phyloP scores from a whole-genome alignment of 2,329 filamentous ascomycete genomes.

The Xylaria sp. region DNA sequence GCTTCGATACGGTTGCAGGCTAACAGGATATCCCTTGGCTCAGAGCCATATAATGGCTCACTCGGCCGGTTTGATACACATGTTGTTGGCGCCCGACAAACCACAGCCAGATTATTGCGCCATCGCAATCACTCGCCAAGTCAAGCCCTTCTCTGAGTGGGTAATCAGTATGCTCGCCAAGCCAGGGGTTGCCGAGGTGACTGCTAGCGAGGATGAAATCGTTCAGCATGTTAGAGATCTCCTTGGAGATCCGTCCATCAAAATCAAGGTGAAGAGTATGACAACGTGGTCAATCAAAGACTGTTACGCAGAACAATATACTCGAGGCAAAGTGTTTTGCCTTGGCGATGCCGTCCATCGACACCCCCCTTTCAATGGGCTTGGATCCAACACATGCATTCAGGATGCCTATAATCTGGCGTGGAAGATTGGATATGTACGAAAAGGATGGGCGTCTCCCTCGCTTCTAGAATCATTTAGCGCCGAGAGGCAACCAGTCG shows the following conservation, averaged over 20 bases:
- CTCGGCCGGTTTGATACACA: slow-evolving; percentile 21
- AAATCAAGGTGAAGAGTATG: slow-evolving; percentile 15
- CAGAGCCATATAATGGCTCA: slow-evolving; percentile 20
- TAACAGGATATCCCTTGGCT: not conserved
- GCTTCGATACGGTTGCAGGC: not conserved
- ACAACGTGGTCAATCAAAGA: slow-evolving; percentile 22
- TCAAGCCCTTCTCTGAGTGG: slow-evolving; percentile 22
- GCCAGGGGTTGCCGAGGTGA: slow-evolving; percentile 18
- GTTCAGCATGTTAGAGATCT: slow-evolving; percentile 18
- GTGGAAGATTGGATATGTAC: slow-evolving; percentile 27
- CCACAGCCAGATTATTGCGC: slow-evolving; percentile 22
- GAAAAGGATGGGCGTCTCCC: slow-evolving; percentile 18
- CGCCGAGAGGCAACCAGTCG: slow-evolving; percentile 23
- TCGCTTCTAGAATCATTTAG: slow-evolving; percentile 19
- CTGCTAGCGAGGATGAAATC: slow-evolving; percentile 15
- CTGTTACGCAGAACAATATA: slow-evolving; percentile 22
- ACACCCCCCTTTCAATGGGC: slow-evolving; percentile 23
- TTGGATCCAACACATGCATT: slow-evolving; percentile 23
- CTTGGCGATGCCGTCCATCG: slow-evolving; percentile 24
- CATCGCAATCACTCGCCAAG: slow-evolving; percentile 23
- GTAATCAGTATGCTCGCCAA: slow-evolving; percentile 24
- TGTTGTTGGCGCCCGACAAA: slow-evolving; percentile 21
- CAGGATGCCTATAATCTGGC: slow-evolving; percentile 28
- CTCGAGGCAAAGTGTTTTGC: slow-evolving; percentile 19
- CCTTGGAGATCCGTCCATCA: slow-evolving; percentile 13